Conservation (phyloP, 805 yeast species). For the Myxozyma geophila region DNA sequence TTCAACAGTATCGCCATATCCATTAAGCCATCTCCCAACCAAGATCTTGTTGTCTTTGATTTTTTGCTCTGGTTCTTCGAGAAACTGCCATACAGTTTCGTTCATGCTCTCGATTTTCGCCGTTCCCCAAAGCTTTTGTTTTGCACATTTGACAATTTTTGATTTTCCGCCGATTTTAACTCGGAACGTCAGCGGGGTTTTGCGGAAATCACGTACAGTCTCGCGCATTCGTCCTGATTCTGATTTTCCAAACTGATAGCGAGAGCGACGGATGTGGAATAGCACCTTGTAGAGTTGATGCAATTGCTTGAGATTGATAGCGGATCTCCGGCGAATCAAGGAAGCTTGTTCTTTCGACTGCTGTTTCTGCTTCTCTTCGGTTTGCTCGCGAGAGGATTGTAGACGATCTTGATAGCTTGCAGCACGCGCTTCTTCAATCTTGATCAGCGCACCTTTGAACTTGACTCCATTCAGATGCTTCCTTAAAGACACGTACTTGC, state of each 20-base stretch:
- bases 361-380: conserved; percentile 1
- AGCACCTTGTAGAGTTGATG: conserved; percentile 1
- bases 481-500: conserved; percentile 56
- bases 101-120: conserved; percentile 65
- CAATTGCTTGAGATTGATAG: background rate
- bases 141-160: conserved; percentile 63
- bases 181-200: conserved; percentile 62
- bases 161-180: conserved; percentile 58
- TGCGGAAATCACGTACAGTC: conserved; percentile 57
- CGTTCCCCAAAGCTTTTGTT: conserved; percentile 89
- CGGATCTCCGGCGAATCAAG: background rate
- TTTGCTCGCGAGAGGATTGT: background rate
- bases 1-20: conserved; percentile 33
- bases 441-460: conserved; percentile 73
- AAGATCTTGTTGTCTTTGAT: conserved; percentile 57
- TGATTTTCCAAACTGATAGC: conserved; percentile 19
- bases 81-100: conserved; percentile 67
- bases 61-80: conserved; percentile 78
- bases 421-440: conserved; percentile 62
- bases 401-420: conserved; percentile 52
- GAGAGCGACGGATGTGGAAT: conserved; percentile 18
- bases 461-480: conserved; percentile 68
- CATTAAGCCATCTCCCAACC: conserved; percentile 33
- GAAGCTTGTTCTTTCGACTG: background rate
- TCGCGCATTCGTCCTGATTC: conserved; percentile 60